Base-by-base conservation (phyloP, 169 alveolate species). In the Perkinsus chesapeaki region DNA sequence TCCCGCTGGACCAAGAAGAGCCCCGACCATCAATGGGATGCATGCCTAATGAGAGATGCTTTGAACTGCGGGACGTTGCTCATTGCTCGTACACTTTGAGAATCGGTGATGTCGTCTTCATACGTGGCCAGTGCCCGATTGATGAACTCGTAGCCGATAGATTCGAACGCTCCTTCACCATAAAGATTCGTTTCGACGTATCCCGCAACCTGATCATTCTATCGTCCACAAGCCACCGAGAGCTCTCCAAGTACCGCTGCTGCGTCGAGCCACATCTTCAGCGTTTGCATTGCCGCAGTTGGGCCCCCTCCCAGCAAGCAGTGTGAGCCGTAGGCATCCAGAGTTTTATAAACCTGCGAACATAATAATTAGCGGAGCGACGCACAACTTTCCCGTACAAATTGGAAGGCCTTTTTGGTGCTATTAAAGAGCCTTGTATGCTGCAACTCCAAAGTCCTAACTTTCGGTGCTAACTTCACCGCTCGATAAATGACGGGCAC, bases 251-350 rank as follows among this genome's bases (percentile, higher is more conserved):
- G 27, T 7, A 73, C 34, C 38, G 91, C 91, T 12, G 91, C 91
- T 19, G 39, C 39, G 91, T 93, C 39, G 91, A 60, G 72, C 34
- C 72, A 92, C 34, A 39, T 38, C 23, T 93, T 92, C 31, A 93
- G 73, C 0, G 91, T 48, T 1, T 73, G 91, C 48, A 93, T 72
- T 19, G 39, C 48, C 37, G 91, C 93, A 31, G 91, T 39, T 48
- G 91, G 48, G 0, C 93, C 90, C 23, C 93, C 94, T n/a, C 90
- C 93, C 34, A 93, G 39, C 91, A 90, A 91, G 91, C 91, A 72
- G 27, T 72, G 31, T 9, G 91, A 19, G 31, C 91, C 31, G 91
- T 19, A 27, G 3, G 91, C 39, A 19, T 19, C 91, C 91, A 72
- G 27, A 19, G 91, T 31, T 12, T 72, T 31, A 19, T 31, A 72